These are phyloP conservation scores for Clathrospora elynae DNA, from an alignment of 2,329 filamentous ascomycete genomes.

Conservation along the genomic window DNA sequence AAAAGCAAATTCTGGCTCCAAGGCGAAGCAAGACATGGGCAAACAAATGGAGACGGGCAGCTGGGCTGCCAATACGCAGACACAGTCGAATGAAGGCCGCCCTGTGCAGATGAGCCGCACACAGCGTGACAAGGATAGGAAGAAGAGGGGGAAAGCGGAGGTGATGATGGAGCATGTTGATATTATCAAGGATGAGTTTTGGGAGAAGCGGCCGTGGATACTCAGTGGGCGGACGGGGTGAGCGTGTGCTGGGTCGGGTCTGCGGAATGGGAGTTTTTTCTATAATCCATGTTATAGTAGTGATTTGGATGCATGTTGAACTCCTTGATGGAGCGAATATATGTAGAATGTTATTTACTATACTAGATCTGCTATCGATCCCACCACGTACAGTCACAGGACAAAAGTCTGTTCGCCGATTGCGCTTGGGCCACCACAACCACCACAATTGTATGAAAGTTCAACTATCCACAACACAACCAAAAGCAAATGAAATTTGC, in stretches of 20 bases:
- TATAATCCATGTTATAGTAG: not conserved
- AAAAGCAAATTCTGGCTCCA: slow-evolving; percentile 1
- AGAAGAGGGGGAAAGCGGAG: slow-evolving; percentile 76
- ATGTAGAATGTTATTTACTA: too few relatives aligned
- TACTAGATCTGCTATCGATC: too few relatives aligned
- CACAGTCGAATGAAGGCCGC: slow-evolving; percentile 44
- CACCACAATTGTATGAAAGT: too few relatives aligned
- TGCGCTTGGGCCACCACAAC: too few relatives aligned
- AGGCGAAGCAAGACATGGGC: slow-evolving; percentile 6
- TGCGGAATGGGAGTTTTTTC: not conserved
- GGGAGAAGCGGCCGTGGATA: slow-evolving; percentile 82
- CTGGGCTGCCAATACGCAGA: slow-evolving; percentile 17
- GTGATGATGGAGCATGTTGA: slow-evolving; percentile 86
- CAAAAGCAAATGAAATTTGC: not conserved
- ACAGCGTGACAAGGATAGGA: slow-evolving; percentile 82
- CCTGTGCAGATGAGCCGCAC: slow-evolving; percentile 68
- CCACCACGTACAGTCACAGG: too few relatives aligned
- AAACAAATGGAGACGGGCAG: slow-evolving; percentile 16
- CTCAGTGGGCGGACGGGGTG: slow-evolving; percentile 46
- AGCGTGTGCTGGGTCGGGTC: not conserved
- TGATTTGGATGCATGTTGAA: too few relatives aligned
- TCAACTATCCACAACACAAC: slow-evolving; percentile 5
- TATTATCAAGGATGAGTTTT: slow-evolving; percentile 95
- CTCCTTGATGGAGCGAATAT: too few relatives aligned
- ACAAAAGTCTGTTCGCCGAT: too few relatives aligned